phyloP scores from a whole-genome alignment of 768 basidiomycete genomes.

The Termitomyces sp. region DNA sequence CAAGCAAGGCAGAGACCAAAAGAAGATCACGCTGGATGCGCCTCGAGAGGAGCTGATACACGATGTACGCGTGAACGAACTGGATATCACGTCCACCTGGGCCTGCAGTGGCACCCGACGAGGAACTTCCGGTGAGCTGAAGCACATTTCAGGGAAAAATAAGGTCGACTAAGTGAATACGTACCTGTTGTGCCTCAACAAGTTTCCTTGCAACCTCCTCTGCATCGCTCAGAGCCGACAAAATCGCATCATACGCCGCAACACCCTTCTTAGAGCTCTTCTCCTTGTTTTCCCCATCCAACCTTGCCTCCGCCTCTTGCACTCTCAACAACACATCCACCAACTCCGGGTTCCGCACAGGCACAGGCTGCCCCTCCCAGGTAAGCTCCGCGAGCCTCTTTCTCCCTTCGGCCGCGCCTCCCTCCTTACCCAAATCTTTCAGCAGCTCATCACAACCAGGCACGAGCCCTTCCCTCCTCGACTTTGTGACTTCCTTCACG shows the following conservation, averaged over 20 bases:
- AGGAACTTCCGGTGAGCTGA: conserved; percentile 39
- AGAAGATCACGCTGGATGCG: conserved; percentile 89
- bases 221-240: conserved; percentile 84
- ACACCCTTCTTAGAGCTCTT: conserved; percentile 68
- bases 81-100: conserved; percentile 66
- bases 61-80: conserved; percentile 83
- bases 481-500: conserved; percentile 56
- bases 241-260: conserved; percentile 82
- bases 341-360: conserved; percentile 86
- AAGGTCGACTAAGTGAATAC: not conserved
- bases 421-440: conserved; percentile 45
- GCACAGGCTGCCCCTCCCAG: conserved; percentile 84
- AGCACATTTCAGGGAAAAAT: conserved; percentile 4
- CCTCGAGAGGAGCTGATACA: conserved; percentile 82
- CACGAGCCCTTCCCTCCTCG: conserved; percentile 57
- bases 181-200: conserved; percentile 80
- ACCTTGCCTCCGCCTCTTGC: conserved; percentile 67
- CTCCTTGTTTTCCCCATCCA: conserved; percentile 34
- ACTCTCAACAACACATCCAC: conserved; percentile 84
- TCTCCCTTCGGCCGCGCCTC: conserved; percentile 33
- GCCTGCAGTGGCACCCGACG: conserved; percentile 24
- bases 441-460: conserved; percentile 58
- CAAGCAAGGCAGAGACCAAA: conserved; percentile 63
- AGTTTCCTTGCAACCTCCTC: conserved; percentile 81
- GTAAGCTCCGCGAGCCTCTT: conserved; percentile 56